Evolutionary conservation across 202 grass and related monocot genomes (phyloP), one percentile per base, ranked within the genome.

Genomic region (Schoenoplectus triqueter): DNA sequence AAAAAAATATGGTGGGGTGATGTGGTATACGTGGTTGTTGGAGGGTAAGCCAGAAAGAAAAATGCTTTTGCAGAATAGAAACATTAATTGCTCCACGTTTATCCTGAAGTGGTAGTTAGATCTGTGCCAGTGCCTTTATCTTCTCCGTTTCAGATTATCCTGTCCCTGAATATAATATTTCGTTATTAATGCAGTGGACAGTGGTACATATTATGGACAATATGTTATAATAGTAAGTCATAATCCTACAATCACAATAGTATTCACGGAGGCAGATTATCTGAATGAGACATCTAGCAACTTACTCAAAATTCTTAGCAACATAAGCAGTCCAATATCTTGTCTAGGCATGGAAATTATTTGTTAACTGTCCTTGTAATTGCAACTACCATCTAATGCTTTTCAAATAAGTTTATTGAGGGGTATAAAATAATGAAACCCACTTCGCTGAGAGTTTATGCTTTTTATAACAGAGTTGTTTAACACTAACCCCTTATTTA

Each of bases 111-210:
- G 14, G 4, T 7, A 46, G 14, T 56, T 7, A 70, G 67, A 70
- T 70, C 46, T 74, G 71, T 73, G 7, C 47, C 46, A 73, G 47
- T 73, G 47, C 18, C 70, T 31, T 73, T 20, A 13, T 21, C 70
- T 52, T 51, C 45, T 51, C 48, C 22, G 9, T 54, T 54, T 54
- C 50, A 2, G 19, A 75, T 22, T 54, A 75, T 75, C 51, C 48
- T 52, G 19, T 31, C 49, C 71, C 48, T 17, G 1, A 39, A 52
- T 31, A 55, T 31, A 15, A 54, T 31, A 74, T 31, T 75, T 52
- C 9, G 2, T 54, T 22, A 54, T 13, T 13, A 54, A 22, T 75
- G 48, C 18, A 75, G 48, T 41, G 9, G 31, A 67, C 0, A 7
- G 19, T 65, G 7, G 8, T 10, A 6, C 71, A 13, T 75, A 4